phyloP scores from a whole-genome alignment of 2,329 filamentous ascomycete species.

The Paracorniculantispora psalliotae region DNA sequence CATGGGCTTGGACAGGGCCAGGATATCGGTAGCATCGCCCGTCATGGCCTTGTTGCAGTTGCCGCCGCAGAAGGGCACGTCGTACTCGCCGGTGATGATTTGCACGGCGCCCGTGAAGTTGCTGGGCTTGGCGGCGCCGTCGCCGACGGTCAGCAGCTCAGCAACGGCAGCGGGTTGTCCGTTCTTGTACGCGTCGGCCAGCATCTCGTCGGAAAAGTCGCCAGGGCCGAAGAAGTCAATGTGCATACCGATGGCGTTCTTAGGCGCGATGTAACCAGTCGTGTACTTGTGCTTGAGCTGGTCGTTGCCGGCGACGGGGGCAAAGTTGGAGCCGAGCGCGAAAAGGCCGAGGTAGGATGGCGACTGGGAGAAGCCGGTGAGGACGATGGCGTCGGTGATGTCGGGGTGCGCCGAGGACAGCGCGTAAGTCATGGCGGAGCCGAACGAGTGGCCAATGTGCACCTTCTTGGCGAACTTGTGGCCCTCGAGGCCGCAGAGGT shows the following conservation, averaged over 20 bases:
- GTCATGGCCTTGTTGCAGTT: constrained; percentile 46
- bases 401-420: constrained; percentile 48
- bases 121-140: constrained; percentile 28
- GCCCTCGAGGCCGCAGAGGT: constrained; percentile 35
- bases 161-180: constrained; percentile 55
- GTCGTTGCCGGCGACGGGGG: constrained; percentile 33
- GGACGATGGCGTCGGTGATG: constrained; percentile 51
- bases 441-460: constrained; percentile 62
- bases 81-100: constrained; percentile 48
- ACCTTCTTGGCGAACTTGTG: constrained; percentile 39
- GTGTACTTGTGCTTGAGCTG: constrained; percentile 29
- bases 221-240: constrained; percentile 48
- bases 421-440: constrained; percentile 52
- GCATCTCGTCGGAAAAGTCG: constrained; percentile 50
- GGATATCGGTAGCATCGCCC: constrained; percentile 34
- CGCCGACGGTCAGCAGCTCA: constrained; percentile 53
- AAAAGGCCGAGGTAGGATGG: constrained; percentile 39
- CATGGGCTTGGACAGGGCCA: constrained; percentile 33
- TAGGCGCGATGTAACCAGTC: constrained; percentile 49
- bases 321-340: constrained; percentile 41
- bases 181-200: constrained; percentile 38
- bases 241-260: constrained; percentile 43
- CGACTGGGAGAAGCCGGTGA: constrained; percentile 56
- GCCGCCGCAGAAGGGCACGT: constrained; percentile 57
- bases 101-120: constrained; percentile 50